Evolutionary conservation across 2,329 filamentous ascomycete genomes (phyloP), one percentile per base, ranked within the genome.

Genomic region (Torrubiella hemipterigena): DNA sequence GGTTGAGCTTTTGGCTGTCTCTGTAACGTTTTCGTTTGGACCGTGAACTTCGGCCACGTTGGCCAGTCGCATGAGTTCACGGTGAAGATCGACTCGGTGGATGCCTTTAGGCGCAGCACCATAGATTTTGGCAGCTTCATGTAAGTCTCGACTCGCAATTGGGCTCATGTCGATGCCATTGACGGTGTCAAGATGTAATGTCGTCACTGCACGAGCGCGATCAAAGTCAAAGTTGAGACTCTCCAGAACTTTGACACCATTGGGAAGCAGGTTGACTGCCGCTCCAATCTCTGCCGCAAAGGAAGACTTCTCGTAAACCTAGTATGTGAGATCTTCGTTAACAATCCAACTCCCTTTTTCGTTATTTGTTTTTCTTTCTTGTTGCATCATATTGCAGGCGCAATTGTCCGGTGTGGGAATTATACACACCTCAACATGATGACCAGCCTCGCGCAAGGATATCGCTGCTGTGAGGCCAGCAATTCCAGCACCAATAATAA

Each of bases 61-160:
- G 12, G 34, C 27, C 15, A 36, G 16, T 8, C 34, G 26, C 31
- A 36, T 27, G 14, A 36, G 27, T 26, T 36, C 34, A n/a, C 16
- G 23, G 21, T 33, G 34, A 14, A 36, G 16, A 24, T 36, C 34
- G 4, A 36, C 30, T 10, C 30, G 34, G 18, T 36, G 34, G n/a
- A 36, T 28, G 10, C 30, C 19, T 17, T 33, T 33, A 14, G 27
- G 19, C 3, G 34, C 20, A 18, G 20, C 22, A 7, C 34, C 34
- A 27, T 32, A 31, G 13, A 16, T 13, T 6, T 16, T 19, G 12
- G 20, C 17, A 5, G 31, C 34, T n/a, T 17, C 17, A 9, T 16
- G 21, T 7, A 31, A 14, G 17, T 33, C 27, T n/a, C 13, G n/a
- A 17, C 26, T n/a, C 9, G 17, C 22, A 17, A 36, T n/a, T 25